phyloP scores from a whole-genome alignment of 352 stramenopile genomes.

The Pythium coloratum region DNA sequence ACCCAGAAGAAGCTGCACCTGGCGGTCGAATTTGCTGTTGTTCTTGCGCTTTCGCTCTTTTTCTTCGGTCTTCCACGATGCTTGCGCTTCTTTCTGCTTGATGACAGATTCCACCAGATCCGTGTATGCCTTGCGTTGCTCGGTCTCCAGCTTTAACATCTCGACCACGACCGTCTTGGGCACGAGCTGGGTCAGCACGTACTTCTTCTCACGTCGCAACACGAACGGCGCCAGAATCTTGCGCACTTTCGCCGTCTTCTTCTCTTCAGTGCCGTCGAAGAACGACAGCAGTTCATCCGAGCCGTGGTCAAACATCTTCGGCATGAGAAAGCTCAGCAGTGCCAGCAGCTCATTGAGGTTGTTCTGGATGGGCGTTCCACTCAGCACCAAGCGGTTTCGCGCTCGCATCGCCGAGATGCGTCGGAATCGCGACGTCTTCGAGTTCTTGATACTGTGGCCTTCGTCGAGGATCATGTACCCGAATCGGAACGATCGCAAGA shows the following conservation, averaged over 20 bases:
- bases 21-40: constrained; percentile 42
- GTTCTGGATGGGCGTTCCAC: constrained; percentile 91
- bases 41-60: constrained; percentile 67
- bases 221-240: constrained; percentile 98
- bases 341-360: constrained; percentile 87
- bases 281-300: constrained; percentile 80
- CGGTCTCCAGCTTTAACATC: constrained; percentile 73
- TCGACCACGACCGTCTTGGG: constrained; percentile 85
- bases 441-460: constrained; percentile 93
- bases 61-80: constrained; percentile 40
- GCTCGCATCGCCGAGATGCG: constrained; percentile 79
- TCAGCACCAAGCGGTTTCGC: constrained; percentile 77
- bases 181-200: constrained; percentile 93
- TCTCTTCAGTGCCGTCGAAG: constrained; percentile 79
- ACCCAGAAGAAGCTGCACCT: constrained; percentile 50
- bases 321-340: constrained; percentile 92
- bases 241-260: constrained; percentile 83
- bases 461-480: constrained; percentile 95
- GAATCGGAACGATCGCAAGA: constrained; percentile 75
- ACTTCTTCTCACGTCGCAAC: constrained; percentile 94
- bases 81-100: constrained; percentile 52
- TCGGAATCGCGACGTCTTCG: constrained; percentile 87
- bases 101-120: constrained; percentile 64
- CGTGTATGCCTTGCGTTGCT: constrained; percentile 90
- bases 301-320: constrained; percentile 86